Conservation (phyloP, 371 early-diverging fungal genomes). For the Mucor piriformis region DNA sequence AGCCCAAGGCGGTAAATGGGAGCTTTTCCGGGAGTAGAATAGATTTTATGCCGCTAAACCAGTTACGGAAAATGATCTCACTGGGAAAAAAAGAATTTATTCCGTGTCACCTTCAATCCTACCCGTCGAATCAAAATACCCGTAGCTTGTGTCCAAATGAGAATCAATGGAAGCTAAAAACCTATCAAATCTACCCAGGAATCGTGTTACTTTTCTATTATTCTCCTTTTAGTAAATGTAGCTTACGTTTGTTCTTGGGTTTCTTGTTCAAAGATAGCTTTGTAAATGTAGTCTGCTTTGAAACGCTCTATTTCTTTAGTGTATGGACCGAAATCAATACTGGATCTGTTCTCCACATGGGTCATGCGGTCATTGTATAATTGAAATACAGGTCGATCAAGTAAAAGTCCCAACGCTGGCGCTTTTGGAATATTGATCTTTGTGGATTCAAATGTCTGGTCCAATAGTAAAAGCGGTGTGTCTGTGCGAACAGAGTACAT, state of each 20-base stretch:
- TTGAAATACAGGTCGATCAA: constrained; percentile 79
- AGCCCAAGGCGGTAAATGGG: too few species aligned
- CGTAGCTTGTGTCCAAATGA: constrained; percentile 41
- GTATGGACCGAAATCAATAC: constrained; percentile 53
- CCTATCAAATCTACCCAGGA: constrained; percentile 58
- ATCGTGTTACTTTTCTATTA: too few species aligned
- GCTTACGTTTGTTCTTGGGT: constrained; percentile 51
- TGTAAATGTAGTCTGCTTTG: constrained; percentile 81
- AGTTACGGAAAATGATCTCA: too few species aligned
- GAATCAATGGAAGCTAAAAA: constrained; percentile 73
- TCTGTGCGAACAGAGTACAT: constrained; percentile 78
- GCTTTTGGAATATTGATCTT: constrained; percentile 96
- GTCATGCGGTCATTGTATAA: constrained; percentile 61
- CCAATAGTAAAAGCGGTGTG: constrained; percentile 70
- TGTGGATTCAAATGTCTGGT: constrained; percentile 60
- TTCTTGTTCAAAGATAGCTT: constrained; percentile 77
- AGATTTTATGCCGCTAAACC: too few species aligned
- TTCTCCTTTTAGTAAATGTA: too few species aligned
- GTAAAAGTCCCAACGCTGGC: constrained; percentile 94
- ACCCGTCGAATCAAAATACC: constrained; percentile 49
- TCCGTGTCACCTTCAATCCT: too few species aligned
- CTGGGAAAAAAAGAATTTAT: too few species aligned
- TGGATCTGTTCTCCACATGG: constrained; percentile 18
- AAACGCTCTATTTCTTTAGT: constrained; percentile 76
- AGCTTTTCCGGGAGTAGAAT: too few species aligned